Base-by-base conservation (phyloP, 768 basidiomycete genomes). In the Steccherinum ochraceum region DNA sequence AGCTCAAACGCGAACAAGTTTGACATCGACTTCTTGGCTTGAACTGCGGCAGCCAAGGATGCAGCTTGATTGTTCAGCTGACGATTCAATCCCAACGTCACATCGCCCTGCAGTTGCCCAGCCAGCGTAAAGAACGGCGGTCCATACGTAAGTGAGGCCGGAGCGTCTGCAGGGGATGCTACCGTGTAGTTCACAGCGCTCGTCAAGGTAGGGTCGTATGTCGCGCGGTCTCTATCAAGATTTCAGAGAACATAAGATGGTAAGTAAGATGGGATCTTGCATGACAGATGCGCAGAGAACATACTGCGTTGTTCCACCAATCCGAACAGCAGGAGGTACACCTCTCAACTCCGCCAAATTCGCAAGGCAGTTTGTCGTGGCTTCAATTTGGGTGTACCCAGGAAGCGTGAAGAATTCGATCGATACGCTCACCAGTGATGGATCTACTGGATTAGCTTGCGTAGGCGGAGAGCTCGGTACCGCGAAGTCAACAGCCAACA, bases 321-420 rank as follows among this genome's bases (percentile, higher is more conserved):
- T 71, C 11, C 69, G 65, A 20, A 69, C 52, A 5, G 68, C 68
- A 18, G 69, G 69, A 44, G 54, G 58, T 1, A 63, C 54, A 16
- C 30, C 30, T 3, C 68, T 65, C 3, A 69, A 52, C 2, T 52
- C 46, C 20, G 62, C 62, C 16, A 71, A 48, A 47, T 69, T 67
- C 12, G 56, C 60, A 1, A 71, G 52, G 53, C 69, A 71, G 50
- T 64, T 68, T 16, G 52, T 57, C 2, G 69, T 71, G 4, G 65
- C 61, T 7, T 60, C 41, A 13, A 71, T 48, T 25, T 57, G 47
- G 12, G 64, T 66, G 54, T 71, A 71, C 3, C 60, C 67, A 1
- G 69, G 69, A 52, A 69, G 69, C n/a, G 69, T 63, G 51, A 71
- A 71, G 58, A 69, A 71, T 47, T 71, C 69, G 40, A 71, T 53